Percentiles rank a stretch among this genome's conserved stretches.
Conservation (phyloP, 495 filamentous ascomycete genomes). For the Penicillium arizonense region DNA sequence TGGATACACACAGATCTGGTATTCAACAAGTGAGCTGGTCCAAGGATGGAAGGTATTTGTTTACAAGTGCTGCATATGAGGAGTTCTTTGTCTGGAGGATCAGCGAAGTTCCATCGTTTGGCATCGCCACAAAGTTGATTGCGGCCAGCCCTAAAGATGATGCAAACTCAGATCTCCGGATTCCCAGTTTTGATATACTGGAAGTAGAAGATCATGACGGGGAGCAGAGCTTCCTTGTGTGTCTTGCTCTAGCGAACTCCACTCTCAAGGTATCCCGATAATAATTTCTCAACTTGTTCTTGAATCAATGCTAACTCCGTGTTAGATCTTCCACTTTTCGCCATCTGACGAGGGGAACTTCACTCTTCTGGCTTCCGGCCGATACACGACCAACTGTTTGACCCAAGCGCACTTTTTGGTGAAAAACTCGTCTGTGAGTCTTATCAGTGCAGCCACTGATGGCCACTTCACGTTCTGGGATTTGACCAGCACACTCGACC, state of each 20-base stretch:
- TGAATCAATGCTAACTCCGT: not conserved
- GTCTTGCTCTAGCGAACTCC: constrained; percentile 77
- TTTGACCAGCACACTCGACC: constrained; percentile 31
- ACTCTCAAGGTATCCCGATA: constrained; percentile 53
- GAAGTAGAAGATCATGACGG: constrained; percentile 31
- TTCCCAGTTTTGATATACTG: constrained; percentile 67
- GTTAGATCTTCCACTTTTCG: constrained; percentile 59
- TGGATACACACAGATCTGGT: constrained; percentile 76
- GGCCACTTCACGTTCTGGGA: constrained; percentile 59
- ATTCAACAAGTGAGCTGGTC: constrained; percentile 82
- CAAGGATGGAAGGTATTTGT: constrained; percentile 59
- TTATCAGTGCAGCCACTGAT: constrained; percentile 63
- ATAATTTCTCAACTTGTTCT: not conserved
- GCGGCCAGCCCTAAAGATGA: constrained; percentile 58
- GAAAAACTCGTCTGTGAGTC: constrained; percentile 21
- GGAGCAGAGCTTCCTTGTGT: constrained; percentile 48
- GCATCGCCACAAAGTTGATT: constrained; percentile 62
- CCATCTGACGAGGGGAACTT: constrained; percentile 41
- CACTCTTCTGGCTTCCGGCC: constrained; percentile 51
- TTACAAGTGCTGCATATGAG: constrained; percentile 82
- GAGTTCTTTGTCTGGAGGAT: constrained; percentile 87
- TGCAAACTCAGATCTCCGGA: constrained; percentile 67
- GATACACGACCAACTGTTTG: constrained; percentile 77
- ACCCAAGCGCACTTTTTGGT: constrained; percentile 62
- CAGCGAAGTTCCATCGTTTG: constrained; percentile 46